Conservation (phyloP, 2,329 filamentous ascomycete genomes). For the Sporothrix curviconia region DNA sequence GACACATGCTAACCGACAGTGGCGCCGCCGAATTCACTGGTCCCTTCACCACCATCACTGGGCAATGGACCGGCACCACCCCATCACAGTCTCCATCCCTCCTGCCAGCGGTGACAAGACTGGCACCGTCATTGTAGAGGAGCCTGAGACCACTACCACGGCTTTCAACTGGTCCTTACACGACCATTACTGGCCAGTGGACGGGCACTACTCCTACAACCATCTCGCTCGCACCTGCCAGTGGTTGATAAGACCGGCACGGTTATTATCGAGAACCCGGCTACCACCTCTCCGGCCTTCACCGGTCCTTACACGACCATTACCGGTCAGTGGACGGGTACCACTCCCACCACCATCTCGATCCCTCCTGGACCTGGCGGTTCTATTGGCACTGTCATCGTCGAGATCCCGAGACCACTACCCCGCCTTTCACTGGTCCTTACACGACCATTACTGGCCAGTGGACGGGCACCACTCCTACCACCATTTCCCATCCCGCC, state of each 20-base stretch:
- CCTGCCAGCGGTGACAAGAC: conserved; percentile 10
- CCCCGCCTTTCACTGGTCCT: conserved; percentile 1
- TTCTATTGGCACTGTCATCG: conserved; percentile 15
- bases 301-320: conserved; percentile 15
- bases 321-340: conserved; percentile 14
- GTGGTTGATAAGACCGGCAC: conserved; percentile 14
- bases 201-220: conserved; percentile 9
- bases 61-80: conserved; percentile 1
- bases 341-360: conserved; percentile 8
- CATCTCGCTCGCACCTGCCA: conserved; percentile 12
- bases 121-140: conserved; percentile 18
- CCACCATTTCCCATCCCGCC: conserved; percentile 14
- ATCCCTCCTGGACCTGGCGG: conserved; percentile 11
- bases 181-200: conserved; percentile 14
- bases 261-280: conserved; percentile 13
- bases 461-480: conserved; percentile 10
- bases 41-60: conserved; percentile 7
- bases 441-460: conserved; percentile 15
- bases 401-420: conserved; percentile 5
- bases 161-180: conserved; percentile 12
- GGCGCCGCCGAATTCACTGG: background rate
- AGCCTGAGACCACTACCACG: background rate
- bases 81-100: conserved; percentile 15
- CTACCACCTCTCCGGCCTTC: background rate
- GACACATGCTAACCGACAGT: background rate